These are phyloP conservation scores for Emmonsiellopsis sp. DNA, from an alignment of 2,329 filamentous ascomycete species.

Conservation along the genomic window DNA sequence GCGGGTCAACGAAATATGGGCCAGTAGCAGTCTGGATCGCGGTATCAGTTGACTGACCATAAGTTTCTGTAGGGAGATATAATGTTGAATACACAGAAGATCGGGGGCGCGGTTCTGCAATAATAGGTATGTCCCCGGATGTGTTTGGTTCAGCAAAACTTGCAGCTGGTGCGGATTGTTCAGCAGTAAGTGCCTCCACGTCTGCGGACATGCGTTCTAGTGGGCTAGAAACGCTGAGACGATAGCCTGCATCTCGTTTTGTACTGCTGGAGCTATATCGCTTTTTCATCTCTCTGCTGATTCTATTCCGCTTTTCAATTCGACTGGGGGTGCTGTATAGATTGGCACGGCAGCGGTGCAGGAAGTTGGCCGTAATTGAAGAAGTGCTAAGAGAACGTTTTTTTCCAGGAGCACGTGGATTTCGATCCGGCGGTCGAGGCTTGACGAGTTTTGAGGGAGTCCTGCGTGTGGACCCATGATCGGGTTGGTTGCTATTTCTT, in stretches of 20 bases:
- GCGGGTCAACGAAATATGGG: neutral
- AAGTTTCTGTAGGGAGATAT: neutral
- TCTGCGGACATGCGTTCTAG: neutral
- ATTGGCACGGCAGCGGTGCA: slow-evolving; percentile 7
- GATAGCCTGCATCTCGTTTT: neutral
- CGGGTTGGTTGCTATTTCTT: neutral
- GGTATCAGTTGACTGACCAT: neutral
- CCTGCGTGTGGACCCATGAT: neutral
- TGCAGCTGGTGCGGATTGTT: neutral
- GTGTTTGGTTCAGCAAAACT: neutral
- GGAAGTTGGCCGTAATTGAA: neutral
- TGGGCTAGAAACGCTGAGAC: neutral
- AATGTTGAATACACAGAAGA: neutral
- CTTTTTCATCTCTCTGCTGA: slow-evolving; percentile 4
- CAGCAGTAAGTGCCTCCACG: neutral
- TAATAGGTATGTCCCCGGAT: neutral
- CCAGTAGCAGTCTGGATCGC: no score
- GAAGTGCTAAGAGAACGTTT: neutral
- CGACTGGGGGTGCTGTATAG: slow-evolving; percentile 5
- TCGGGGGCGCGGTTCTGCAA: neutral
- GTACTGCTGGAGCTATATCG: neutral
- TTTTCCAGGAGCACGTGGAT: neutral
- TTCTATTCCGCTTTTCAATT: slow-evolving; percentile 8
- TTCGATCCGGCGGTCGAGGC: neutral
- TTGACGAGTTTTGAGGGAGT: neutral